These are phyloP conservation scores for Trametes cingulata DNA, from an alignment of 768 basidiomycete genomes.

Conservation along the genomic window DNA sequence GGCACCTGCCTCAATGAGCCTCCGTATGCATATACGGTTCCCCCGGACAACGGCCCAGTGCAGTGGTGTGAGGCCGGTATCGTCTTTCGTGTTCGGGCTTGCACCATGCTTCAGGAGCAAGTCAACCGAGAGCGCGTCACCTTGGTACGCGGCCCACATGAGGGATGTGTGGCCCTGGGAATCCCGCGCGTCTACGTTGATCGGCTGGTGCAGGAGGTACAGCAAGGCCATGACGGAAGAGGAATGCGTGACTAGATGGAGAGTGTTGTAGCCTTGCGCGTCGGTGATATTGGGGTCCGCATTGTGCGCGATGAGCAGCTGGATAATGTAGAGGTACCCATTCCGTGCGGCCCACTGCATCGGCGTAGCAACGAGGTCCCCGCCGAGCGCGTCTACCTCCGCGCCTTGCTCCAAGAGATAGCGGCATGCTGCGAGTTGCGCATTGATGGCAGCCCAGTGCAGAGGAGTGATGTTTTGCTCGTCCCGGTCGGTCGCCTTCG, in stretches of 20 bases:
- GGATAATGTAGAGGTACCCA: constrained; percentile 94
- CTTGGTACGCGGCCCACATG: constrained; percentile 99
- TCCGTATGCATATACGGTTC: constrained; percentile 83
- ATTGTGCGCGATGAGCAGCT: constrained; percentile 84
- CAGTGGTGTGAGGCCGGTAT: constrained; percentile 81
- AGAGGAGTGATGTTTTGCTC: constrained; percentile 91
- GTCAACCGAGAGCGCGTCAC: constrained; percentile 94
- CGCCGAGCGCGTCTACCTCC: constrained; percentile 91
- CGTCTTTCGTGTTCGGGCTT: constrained; percentile 72
- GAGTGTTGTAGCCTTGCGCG: constrained; percentile 92
- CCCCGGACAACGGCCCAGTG: constrained; percentile 99
- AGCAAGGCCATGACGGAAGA: constrained; percentile 93
- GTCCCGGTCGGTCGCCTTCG: constrained; percentile 77
- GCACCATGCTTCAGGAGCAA: constrained; percentile 87
- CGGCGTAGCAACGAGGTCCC: constrained; percentile 91
- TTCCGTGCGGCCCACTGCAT: constrained; percentile 98
- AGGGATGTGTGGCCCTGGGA: constrained; percentile 90
- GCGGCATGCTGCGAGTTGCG: constrained; percentile 85
- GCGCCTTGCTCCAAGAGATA: constrained; percentile 91
- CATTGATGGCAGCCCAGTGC: constrained; percentile 99
- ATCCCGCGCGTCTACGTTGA: constrained; percentile 89
- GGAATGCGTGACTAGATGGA: constrained; percentile 94
- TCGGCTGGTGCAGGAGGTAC: constrained; percentile 89
- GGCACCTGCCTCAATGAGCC: constrained; percentile 83
- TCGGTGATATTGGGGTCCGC: constrained; percentile 93